These are phyloP conservation scores for Annona cherimola DNA, from an alignment of 164 flowering plant species.

Conservation along the genomic window DNA sequence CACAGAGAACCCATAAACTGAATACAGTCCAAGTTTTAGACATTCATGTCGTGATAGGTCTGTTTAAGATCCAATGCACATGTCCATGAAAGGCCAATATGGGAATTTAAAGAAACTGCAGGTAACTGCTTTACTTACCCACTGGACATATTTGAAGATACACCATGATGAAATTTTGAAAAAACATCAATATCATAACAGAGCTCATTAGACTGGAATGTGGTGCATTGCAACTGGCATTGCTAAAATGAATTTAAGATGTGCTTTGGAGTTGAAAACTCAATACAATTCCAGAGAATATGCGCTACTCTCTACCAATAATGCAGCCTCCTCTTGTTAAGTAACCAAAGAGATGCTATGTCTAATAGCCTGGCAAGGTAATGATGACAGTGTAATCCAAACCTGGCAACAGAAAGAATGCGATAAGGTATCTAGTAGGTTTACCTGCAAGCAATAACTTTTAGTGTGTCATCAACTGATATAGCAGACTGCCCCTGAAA, in stretches of 20 bases:
- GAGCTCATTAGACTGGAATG: background rate
- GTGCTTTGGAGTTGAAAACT: background rate
- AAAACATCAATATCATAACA: background rate
- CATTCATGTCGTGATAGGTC: background rate
- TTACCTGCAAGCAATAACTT: slow-evolving; percentile 79
- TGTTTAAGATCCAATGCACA: background rate
- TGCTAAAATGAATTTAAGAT: no score
- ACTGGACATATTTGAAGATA: background rate
- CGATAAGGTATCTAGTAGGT: background rate
- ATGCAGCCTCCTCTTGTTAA: background rate
- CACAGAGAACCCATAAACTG: background rate
- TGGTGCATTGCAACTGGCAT: background rate
- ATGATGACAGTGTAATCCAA: background rate
- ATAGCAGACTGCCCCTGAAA: slow-evolving; percentile 78
- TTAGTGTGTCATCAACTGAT: slow-evolving; percentile 85
- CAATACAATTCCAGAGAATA: background rate
- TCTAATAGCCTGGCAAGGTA: background rate
- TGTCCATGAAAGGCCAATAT: background rate
- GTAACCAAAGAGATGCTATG: background rate
- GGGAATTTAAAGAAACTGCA: background rate
- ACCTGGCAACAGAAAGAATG: background rate
- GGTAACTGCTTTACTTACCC: background rate
- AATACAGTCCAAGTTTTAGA: background rate
- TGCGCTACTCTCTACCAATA: background rate
- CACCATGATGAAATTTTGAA: no score